Base-by-base conservation (phyloP, 2,329 filamentous ascomycete species). In the Aspergillus neotritici region DNA sequence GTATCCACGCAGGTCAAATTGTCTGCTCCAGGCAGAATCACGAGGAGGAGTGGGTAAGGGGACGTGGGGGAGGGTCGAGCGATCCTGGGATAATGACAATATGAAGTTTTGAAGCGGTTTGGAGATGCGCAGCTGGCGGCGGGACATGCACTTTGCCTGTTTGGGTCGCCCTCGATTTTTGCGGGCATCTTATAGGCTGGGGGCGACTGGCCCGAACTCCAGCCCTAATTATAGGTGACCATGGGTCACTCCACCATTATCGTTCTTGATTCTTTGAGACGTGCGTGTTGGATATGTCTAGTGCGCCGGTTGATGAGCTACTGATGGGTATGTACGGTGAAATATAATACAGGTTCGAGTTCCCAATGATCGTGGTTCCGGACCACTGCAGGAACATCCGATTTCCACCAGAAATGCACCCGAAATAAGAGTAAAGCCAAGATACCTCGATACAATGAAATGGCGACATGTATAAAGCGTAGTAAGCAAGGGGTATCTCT, bases 21-120 rank as follows among this genome's bases (percentile, higher is more conserved):
- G 43, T 63, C 64, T 67, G 64, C 64, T 57, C 64, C 64, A 66
- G 64, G 64, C 64, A 67, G 64, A 59, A 54, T 48, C 46, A 50
- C 37, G 44, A 51, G 44, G 40, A 42, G 45, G 36, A 52, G 43
- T 46, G 51, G 53, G 48, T 48, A 43, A 46, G 41, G 46, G 44
- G 44, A 31, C 42, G 28, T 44, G 34, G 44, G 47, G 41, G 35
- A 40, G 45, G 21, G 21, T 25, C 21, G 21, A 25, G 21, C 21
- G 21, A 25, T 43, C 46, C 44, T 47, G 41, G 34, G 49, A 46
- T 51, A 52, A 44, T 47, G 50, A 50, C 49, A 55, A 51, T 44
- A 44, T 54, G 54, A 63, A 57, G 60, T 58, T 64, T 62, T 52
- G 57, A 52, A 57, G 45, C 44, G 31, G 46, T 53, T 58, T 52